Conservation (phyloP, 495 filamentous ascomycete species). For the Physcia stellaris region DNA sequence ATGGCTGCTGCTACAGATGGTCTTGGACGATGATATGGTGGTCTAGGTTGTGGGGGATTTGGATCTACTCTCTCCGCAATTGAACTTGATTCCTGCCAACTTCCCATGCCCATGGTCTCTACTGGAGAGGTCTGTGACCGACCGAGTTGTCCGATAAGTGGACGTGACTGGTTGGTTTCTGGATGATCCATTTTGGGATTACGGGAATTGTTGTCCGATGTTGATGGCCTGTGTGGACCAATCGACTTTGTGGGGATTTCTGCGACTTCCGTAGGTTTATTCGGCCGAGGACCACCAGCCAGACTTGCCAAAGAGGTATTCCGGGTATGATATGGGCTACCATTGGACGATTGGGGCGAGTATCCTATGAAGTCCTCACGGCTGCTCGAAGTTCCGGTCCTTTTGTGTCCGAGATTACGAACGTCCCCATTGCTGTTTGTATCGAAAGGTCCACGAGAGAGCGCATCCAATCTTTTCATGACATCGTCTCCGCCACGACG, state of each 20-base stretch:
- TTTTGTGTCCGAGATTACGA: slow-evolving; percentile 15
- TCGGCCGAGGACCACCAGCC: slow-evolving; percentile 7
- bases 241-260: slow-evolving; percentile 10
- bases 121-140: slow-evolving; percentile 44
- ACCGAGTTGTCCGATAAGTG: slow-evolving; percentile 20
- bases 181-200: neutral
- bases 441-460: slow-evolving; percentile 55
- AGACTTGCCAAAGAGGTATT: slow-evolving; percentile 13
- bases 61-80: slow-evolving; percentile 1
- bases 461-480: slow-evolving; percentile 47
- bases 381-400: slow-evolving; percentile 18
- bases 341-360: too few relatives aligned
- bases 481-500: slow-evolving; percentile 24
- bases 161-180: neutral
- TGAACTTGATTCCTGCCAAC: slow-evolving; percentile 16
- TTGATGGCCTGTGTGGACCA: too few relatives aligned
- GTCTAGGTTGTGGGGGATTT: slow-evolving; percentile 7
- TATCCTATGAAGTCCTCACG: slow-evolving; percentile 15
- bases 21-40: slow-evolving; percentile 6
- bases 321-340: slow-evolving; percentile 10
- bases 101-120: too few relatives aligned
- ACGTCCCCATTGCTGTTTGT: slow-evolving; percentile 12
- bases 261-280: slow-evolving; percentile 3
- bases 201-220: slow-evolving; percentile 5
- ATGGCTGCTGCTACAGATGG: slow-evolving; percentile 18